Percentiles rank a stretch among this genome's conserved stretches.
These are phyloP conservation scores for Trichomonas gallinae DNA, from an alignment of 208 protist species.

Conservation along the genomic window DNA sequence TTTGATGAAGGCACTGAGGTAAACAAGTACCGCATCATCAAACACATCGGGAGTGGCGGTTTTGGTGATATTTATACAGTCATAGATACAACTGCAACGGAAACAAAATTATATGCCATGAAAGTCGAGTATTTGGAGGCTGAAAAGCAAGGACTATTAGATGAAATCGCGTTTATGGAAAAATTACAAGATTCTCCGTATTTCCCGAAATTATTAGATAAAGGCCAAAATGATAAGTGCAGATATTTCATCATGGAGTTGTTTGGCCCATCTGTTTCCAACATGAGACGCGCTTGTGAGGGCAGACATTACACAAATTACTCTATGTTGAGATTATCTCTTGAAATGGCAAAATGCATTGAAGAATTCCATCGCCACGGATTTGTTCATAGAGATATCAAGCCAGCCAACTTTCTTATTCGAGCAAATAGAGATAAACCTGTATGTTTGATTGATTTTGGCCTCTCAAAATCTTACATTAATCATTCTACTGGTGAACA, in stretches of 20 bases:
- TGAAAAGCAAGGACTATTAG: background rate
- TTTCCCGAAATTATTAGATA: background rate
- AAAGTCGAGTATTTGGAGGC: background rate
- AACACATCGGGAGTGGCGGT: background rate
- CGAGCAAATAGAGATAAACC: no score
- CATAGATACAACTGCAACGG: background rate
- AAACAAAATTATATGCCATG: background rate
- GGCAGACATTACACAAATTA: background rate
- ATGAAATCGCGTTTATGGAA: constrained; percentile 2
- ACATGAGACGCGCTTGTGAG: background rate
- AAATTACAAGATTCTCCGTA: background rate
- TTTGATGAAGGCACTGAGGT: background rate
- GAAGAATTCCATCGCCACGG: background rate
- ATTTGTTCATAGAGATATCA: background rate
- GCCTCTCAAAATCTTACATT: background rate
- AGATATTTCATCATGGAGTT: background rate
- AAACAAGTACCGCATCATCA: background rate
- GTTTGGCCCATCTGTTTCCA: background rate
- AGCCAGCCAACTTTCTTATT: background rate
- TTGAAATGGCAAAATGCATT: background rate
- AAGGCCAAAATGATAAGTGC: background rate
- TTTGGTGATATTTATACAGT: constrained; percentile 16
- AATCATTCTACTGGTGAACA: background rate
- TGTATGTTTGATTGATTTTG: background rate
- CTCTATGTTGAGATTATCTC: background rate